Conservation (phyloP, 164 flowering plant species). For the Macadamia integrifolia region DNA sequence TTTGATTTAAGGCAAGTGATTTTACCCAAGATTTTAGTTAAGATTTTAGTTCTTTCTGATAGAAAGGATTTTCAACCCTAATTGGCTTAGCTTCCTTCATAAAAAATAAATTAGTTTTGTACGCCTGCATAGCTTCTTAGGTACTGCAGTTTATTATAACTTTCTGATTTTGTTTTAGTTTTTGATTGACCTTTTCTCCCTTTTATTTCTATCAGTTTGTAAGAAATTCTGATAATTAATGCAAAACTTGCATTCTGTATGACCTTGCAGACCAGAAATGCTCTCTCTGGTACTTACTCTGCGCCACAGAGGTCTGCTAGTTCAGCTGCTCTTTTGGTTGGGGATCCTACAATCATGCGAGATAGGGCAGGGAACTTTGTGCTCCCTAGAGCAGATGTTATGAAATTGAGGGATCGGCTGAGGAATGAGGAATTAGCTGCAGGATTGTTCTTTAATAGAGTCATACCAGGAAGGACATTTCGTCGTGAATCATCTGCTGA, state of each 20-base stretch:
- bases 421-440: slow-evolving; percentile 90
- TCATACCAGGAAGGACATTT: slow-evolving; percentile 42
- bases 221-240: too few relatives aligned
- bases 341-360: slow-evolving; percentile 75
- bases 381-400: slow-evolving; percentile 96
- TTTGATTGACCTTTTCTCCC: too few relatives aligned
- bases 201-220: too few relatives aligned
- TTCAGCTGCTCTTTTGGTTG: slow-evolving; percentile 97
- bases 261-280: slow-evolving; percentile 82
- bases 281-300: slow-evolving; percentile 96
- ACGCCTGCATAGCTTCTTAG: too few relatives aligned
- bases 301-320: slow-evolving; percentile 99
- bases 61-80: too few relatives aligned
- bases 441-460: slow-evolving; percentile 54
- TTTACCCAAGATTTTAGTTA: too few relatives aligned
- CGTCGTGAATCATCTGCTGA: slow-evolving; percentile 52
- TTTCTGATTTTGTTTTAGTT: too few relatives aligned
- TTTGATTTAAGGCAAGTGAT: too few relatives aligned
- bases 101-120: too few relatives aligned
- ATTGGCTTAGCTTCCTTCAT: too few relatives aligned
- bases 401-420: slow-evolving; percentile 90
- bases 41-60: too few relatives aligned
- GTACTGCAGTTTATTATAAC: too few relatives aligned
- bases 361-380: slow-evolving; percentile 98
- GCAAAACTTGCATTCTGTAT: slow-evolving; percentile 2